Conservation (phyloP, 2,329 filamentous ascomycete species). For the Xylariaceae sp. region DNA sequence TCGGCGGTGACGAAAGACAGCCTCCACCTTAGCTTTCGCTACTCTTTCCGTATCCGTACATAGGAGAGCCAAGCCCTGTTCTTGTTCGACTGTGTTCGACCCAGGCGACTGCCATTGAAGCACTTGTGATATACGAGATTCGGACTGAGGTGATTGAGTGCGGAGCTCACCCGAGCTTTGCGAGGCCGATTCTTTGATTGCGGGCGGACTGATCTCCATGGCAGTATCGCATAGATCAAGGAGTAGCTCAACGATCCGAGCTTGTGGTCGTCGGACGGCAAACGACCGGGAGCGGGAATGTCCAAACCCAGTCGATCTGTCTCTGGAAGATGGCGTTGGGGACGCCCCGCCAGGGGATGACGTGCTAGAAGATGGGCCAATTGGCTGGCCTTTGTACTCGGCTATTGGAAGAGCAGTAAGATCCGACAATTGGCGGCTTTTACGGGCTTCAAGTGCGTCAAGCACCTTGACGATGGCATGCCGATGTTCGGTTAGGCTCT, state of each 20-base stretch:
- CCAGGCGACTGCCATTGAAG: slow-evolving; percentile 95
- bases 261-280: slow-evolving; percentile 81
- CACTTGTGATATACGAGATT: slow-evolving; percentile 90
- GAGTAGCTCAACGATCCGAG: slow-evolving; percentile 89
- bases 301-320: slow-evolving; percentile 71
- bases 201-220: slow-evolving; percentile 88
- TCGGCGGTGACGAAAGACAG: slow-evolving; percentile 82
- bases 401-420: slow-evolving; percentile 52
- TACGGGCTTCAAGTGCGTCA: slow-evolving; percentile 80
- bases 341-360: slow-evolving; percentile 70
- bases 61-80: slow-evolving; percentile 82
- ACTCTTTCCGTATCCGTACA: slow-evolving; percentile 85
- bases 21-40: slow-evolving; percentile 85
- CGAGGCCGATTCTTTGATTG: slow-evolving; percentile 77
- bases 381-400: slow-evolving; percentile 84
- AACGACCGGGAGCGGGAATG: slow-evolving; percentile 82
- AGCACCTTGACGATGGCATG: slow-evolving; percentile 93
- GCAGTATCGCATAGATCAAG: slow-evolving; percentile 95
- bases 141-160: slow-evolving; percentile 92
- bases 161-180: slow-evolving; percentile 71
- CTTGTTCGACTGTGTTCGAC: slow-evolving; percentile 85
- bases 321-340: slow-evolving; percentile 65
- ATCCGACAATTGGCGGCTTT: slow-evolving; percentile 58
- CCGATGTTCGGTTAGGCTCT: slow-evolving; percentile 85
- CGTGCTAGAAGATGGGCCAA: slow-evolving; percentile 68